A percentile compares a stretch with the other conserved stretches of the same genome.
phyloP scores from a whole-genome alignment of 768 basidiomycete species.

The Russula foetens region DNA sequence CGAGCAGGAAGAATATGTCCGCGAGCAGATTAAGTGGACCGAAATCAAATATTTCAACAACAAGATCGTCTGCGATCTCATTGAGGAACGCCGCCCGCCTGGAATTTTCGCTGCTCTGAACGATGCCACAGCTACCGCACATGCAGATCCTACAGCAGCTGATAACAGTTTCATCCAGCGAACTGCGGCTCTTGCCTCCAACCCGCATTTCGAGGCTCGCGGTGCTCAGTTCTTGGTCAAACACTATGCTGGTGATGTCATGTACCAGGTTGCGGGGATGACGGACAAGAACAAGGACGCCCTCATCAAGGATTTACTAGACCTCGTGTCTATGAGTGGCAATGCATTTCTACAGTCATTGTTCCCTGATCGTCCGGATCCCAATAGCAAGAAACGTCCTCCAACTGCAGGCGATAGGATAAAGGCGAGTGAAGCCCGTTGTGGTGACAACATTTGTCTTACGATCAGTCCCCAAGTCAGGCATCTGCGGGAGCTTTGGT shows the following conservation, averaged over 20 bases:
- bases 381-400: constrained; percentile 94
- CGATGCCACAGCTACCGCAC: constrained; percentile 98
- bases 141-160: constrained; percentile 92
- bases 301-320: constrained; percentile 88
- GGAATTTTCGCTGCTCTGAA: constrained; percentile 97
- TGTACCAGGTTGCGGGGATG: constrained; percentile 97
- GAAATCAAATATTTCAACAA: constrained; percentile 99
- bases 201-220: constrained; percentile 91
- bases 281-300: constrained; percentile 99
- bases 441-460: not conserved
- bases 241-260: constrained; percentile 98
- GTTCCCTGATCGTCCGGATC: constrained; percentile 93
- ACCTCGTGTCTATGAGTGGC: constrained; percentile 70
- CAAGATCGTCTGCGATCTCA: constrained; percentile 96
- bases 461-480: constrained; percentile 30
- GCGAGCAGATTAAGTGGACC: constrained; percentile 98
- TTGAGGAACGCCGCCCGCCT: constrained; percentile 92
- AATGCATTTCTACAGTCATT: constrained; percentile 83
- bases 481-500: constrained; percentile 93
- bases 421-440: constrained; percentile 45
- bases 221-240: constrained; percentile 91
- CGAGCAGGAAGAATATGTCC: constrained; percentile 98
- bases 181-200: constrained; percentile 68
- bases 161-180: constrained; percentile 97
- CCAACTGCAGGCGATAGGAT: constrained; percentile 98